Conservation (phyloP, 176 grass and related monocot genomes). For the Oryza rufipogon region DNA sequence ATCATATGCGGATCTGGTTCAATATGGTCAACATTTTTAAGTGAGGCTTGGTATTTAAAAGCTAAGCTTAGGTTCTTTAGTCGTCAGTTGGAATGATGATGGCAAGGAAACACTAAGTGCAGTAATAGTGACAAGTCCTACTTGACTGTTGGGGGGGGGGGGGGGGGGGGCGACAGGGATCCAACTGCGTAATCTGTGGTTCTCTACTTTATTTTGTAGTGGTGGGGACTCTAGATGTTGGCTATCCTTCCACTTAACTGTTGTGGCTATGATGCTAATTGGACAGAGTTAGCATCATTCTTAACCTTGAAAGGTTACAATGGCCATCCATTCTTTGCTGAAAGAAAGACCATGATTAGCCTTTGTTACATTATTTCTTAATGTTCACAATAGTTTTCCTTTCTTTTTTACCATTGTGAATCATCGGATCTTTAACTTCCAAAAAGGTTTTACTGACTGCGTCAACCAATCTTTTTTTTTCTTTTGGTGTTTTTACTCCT, state of each 20-base stretch:
- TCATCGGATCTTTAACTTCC: neutral
- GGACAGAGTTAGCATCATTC: conserved; percentile 7
- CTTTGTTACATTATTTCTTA: conserved; percentile 32
- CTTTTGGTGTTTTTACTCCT: neutral
- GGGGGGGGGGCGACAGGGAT: conserved; percentile 14
- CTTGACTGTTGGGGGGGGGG: conserved; percentile 17
- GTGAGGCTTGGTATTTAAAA: conserved; percentile 28
- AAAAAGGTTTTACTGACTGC: neutral
- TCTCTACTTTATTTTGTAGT: conserved; percentile 23
- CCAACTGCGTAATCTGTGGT: conserved; percentile 25
- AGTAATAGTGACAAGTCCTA: conserved; percentile 30
- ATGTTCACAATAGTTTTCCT: neutral
- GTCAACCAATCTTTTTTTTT: neutral
- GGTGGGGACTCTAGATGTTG: conserved; percentile 27
- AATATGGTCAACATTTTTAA: conserved; percentile 19
- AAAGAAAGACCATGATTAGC: conserved; percentile 23
- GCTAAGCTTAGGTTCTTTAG: conserved; percentile 26
- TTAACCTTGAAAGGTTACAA: neutral
- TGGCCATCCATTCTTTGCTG: neutral
- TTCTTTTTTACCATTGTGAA: conserved; percentile 7
- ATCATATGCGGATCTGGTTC: neutral
- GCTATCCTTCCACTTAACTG: conserved; percentile 12
- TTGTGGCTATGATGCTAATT: conserved; percentile 21
- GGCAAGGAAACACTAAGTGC: conserved; percentile 14
- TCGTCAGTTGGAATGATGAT: conserved; percentile 36